Evolutionary conservation across 1,284 basidiomycete species (phyloP), one percentile per base, ranked within the genome.

Genomic region (Garcileccinum viscosum): DNA sequence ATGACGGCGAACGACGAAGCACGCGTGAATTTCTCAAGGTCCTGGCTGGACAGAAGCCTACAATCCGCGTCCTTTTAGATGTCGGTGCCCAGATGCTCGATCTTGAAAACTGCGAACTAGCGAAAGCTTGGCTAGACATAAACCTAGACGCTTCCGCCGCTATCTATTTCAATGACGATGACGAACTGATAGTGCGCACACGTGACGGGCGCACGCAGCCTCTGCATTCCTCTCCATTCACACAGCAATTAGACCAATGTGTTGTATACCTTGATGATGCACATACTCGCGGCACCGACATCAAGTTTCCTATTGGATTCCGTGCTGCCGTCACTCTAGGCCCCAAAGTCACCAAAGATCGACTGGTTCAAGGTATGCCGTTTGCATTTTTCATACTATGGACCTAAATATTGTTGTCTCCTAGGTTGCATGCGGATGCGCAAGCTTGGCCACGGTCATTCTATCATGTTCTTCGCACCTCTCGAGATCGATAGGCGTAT

Each of bases 41-140:
- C 9, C 22, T 88, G 2, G 76, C 79, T 1, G 7, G 64, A 1
- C 80, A 85, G 67, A 47, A 68, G 0, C 83, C 82, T 1, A 72
- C 80, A 19, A 80, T 87, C 27, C 80, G 78, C 12, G 85, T 88
- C 1, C 71, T 88, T n/a, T 75, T 89, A 22, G 87, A 89, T 50
- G 85, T 89, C 17, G 88, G 88, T 1, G 87, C 88, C 1, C 88
- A 89, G 69, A 86, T 89, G 77, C 76, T 89, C 11, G 88, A 89
- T 60, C 73, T 87, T 47, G 74, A 78, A 24, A 89, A 88, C 67
- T 56, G 75, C 2, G 77, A 84, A 8, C 69, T 89, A 6, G 85
- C 80, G 1, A 38, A 69, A 32, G 65, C 68, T 1, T 89, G 87
- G 88, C 76, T 89, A 0, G 40, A 69, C 30, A 65, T 81, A 53